Evolutionary conservation across 139 green algal species (phyloP), one percentile per base, ranked within the genome.

Genomic region (Chlorella sp.): DNA sequence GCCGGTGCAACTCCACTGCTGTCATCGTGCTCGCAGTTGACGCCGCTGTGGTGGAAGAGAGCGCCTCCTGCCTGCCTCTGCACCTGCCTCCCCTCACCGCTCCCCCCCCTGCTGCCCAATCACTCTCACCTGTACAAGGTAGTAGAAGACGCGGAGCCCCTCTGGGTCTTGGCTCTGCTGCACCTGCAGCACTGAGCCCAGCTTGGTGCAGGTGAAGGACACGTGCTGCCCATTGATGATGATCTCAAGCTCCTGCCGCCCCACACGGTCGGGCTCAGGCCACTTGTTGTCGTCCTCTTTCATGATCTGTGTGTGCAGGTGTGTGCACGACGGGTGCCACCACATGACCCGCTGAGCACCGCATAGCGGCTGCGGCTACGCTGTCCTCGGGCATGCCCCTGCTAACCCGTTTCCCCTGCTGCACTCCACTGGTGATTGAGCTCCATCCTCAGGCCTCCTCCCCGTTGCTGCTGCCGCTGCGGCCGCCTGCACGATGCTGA

Each of bases 231-330:
- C 87, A 10, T 91, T 89, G 49, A 96, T 74, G 35, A 97, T 90
- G 10, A 99, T 85, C 78, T 99, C 95, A 50, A 99, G 87, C 86
- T 99, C 95, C 73, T 99, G 95, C 63, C 88, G 73, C 10, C 95
- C 95, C 22, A 95, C 90, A 1, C 88, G 76, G 76, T 99, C 95
- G 27, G 93, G 88, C 33, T 83, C 78, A 6, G 95, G 95, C 95
- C 95, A 99, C 70, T 94, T 93, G 73, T 77, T 83, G 80, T 99
- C 95, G 72, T 98, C 95, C 62, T 98, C 95, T 80, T 97, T 96
- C 73, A 97, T 85, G 27, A 98, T 88, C 92, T 97, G 85, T 62
- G n/a, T n/a, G n/a, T n/a, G n/a, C n/a, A n/a, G n/a, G n/a, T n/a
- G n/a, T n/a, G n/a, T n/a, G n/a, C n/a, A n/a, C n/a, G n/a, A n/a